Base-by-base conservation (phyloP, 768 basidiomycete genomes). In the Amanita polypyramis region DNA sequence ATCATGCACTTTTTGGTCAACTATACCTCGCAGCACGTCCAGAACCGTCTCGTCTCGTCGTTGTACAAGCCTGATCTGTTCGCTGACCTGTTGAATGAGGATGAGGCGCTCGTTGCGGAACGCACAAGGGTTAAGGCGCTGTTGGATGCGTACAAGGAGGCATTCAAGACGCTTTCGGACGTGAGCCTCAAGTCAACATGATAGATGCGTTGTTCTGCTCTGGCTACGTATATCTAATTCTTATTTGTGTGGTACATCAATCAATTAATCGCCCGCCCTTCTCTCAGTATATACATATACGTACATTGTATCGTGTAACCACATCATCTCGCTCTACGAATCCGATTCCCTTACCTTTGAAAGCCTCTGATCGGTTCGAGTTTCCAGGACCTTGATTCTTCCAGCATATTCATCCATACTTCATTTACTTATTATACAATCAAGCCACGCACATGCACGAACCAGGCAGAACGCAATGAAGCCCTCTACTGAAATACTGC, bases 1-100 rank as follows among this genome's bases (percentile, higher is more conserved):
- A 85, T 96, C 69, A 97, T 98, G 95, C 95, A 97, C 68, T 79
- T 93, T 56, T 76, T 98, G 53, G 95, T 99, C 60, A 98, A 96
- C 66, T 77, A 89, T 60, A 94, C 94, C n/a, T 84, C 91, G 38
- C 87, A 97, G 61, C 87, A 92, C 14, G 91, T 99, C 20, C 96
- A 98, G 66, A 96, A 96, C 62, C 80, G 96, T 17, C 73, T 99
- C 27, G 96, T 99, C n/a, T 79, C 93, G 27, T 73, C 85, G 38
- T 65, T 99, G 54, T 99, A 99, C 73, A 96, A 92, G 67, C 95
- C 95, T 0, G 87, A 92, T 14, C 65, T 98, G 47, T 98, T 98
- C 60, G 70, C 77, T 20, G 92, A 95, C 36, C 67, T 98, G 67
- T 65, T 99, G 58, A 86, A 91, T 58, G 96, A 99, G 67, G 96